Conservation (phyloP, 257 asterid genomes). For the Echium plantagineum region DNA sequence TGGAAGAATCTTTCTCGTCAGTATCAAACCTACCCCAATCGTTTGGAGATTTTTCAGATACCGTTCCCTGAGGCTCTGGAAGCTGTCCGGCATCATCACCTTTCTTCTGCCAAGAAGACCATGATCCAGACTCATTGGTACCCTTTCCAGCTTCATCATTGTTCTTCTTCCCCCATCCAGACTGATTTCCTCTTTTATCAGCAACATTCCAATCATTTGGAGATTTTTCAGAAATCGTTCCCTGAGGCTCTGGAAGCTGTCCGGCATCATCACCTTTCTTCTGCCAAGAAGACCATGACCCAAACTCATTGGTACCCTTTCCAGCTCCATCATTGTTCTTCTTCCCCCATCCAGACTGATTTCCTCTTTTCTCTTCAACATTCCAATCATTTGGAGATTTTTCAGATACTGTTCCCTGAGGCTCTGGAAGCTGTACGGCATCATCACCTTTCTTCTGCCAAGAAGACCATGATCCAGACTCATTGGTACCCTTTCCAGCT, state of each 20-base stretch:
- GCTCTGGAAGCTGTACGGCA: no score
- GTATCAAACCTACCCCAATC: conserved; percentile 30
- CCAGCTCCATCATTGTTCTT: neutral
- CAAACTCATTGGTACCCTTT: neutral
- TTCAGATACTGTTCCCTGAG: no score
- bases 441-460: no score
- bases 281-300: conserved; percentile 26
- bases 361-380: conserved; percentile 10
- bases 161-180: conserved; percentile 19
- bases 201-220: no score
- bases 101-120: conserved; percentile 2
- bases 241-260: no score
- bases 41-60: conserved; percentile 33
- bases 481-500: no score
- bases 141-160: conserved; percentile 1
- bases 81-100: neutral
- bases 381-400: no score
- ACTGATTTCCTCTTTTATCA: conserved; percentile 7
- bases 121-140: neutral
- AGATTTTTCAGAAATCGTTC: no score
- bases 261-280: neutral
- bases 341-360: conserved; percentile 20
- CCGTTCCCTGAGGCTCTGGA: conserved; percentile 15
- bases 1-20: conserved; percentile 19
- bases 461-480: no score